phyloP scores from a whole-genome alignment of 148 eudicot genomes.

The Bassia scoparia region DNA sequence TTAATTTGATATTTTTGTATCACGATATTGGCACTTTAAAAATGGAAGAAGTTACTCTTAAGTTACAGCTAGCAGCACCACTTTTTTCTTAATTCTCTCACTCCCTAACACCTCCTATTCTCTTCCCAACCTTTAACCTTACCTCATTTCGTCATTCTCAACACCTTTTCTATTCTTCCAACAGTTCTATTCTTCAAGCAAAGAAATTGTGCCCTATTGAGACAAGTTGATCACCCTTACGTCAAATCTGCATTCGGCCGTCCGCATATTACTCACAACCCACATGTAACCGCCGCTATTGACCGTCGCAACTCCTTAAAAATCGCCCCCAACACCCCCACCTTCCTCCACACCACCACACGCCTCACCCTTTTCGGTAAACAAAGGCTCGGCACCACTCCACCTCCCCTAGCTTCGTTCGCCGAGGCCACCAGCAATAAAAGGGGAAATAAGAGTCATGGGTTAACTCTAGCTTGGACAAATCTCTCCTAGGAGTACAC shows the following conservation, averaged over 20 bases:
- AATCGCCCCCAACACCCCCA: conserved; percentile 23
- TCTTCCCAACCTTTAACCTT: conserved; percentile 11
- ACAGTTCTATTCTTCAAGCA: neutral
- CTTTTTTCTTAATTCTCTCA: neutral
- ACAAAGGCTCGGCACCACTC: conserved; percentile 14
- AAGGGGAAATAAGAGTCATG: conserved; percentile 29
- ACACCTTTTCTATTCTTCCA: neutral
- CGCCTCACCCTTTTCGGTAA: neutral
- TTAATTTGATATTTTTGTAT: too few relatives aligned
- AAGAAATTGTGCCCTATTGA: conserved; percentile 13
- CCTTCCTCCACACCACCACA: conserved; percentile 22
- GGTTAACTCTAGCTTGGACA: conserved; percentile 29
- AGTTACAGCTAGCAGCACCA: neutral
- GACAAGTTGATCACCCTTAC: conserved; percentile 1
- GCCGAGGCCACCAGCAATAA: conserved; percentile 30
- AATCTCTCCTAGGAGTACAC: conserved; percentile 20
- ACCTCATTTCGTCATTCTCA: neutral
- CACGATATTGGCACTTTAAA: too few relatives aligned
- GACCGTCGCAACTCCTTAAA: conserved; percentile 43
- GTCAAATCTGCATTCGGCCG: conserved; percentile 19
- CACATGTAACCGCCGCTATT: conserved; percentile 37
- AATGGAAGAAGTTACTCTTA: too few relatives aligned
- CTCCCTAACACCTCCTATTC: neutral
- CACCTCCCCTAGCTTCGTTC: conserved; percentile 35
- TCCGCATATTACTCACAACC: conserved; percentile 57